Base-by-base conservation (phyloP, 805 yeast species). In the Candida anglica region DNA sequence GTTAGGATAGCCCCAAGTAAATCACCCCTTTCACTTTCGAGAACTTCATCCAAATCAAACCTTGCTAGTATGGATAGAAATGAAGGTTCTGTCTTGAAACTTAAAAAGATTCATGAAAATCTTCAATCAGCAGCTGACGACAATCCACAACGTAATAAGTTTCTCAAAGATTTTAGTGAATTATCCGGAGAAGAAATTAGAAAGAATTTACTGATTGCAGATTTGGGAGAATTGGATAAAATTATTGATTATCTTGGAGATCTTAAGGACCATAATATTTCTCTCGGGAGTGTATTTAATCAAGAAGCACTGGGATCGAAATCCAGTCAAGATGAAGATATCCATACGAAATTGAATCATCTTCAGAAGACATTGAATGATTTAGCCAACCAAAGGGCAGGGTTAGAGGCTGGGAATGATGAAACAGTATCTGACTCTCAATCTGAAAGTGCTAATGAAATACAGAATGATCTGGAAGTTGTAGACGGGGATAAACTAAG, bases 31-130 rank as follows among this genome's bases (percentile, higher is more conserved):
- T 19, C 43, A 13, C 37, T 52, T 15, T 48, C 56, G 3, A 40
- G 61, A 18, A 46, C 54, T 4, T 42, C 52, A 11, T 60, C 66
- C 5, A 51, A 53, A 25, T 55, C 63, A 4, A 62, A 54, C 36
- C 49, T 67, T 29, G 53, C 50, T 21, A 50, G 51, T 7, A 44
- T 66, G 34, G 63, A 66, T 35, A 55, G 56, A 36, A 63, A 64
- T 37, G 73, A 69, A 48, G 74, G 73, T 5, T 58, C 65, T 10
- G 53, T 59, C 6, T 51, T 66, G 54, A 67, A 59, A 44, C 45
- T 66, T 25, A 48, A 52, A 44, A 53, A 49, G 37, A 46, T 60
- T 17, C 51, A 47, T 17, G 54, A 52, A 28, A 29, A 36, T 3
- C 22, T 34, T 21, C 32, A 10, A 13, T 19, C 36, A 40, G 27